Percentiles rank a stretch among this genome's conserved stretches.
These are phyloP conservation scores for Blastobotrys ciferrii DNA, from an alignment of 1,139 yeast genomes.

Conservation along the genomic window DNA sequence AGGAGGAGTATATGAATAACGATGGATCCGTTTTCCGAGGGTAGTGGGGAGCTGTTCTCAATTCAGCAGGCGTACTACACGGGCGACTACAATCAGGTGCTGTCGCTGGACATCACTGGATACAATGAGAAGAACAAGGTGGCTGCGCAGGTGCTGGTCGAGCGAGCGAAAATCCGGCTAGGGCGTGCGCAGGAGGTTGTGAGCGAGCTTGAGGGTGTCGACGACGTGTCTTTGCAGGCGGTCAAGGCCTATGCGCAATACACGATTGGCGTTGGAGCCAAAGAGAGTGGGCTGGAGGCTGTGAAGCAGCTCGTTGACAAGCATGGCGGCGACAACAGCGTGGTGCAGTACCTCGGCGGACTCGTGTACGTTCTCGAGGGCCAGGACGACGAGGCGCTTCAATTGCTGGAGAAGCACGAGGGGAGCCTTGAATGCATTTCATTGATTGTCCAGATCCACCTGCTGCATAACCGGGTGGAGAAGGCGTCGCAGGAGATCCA, in stretches of 20 bases:
- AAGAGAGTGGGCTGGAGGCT: slow-evolving; percentile 14
- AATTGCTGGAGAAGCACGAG: slow-evolving; percentile 32
- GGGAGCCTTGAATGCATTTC: slow-evolving; percentile 39
- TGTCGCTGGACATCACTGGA: slow-evolving; percentile 29
- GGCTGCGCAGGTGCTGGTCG: slow-evolving; percentile 35
- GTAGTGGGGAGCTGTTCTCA: slow-evolving; percentile 35
- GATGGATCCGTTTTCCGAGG: slow-evolving; percentile 35
- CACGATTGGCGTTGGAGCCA: slow-evolving; percentile 19
- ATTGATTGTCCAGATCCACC: slow-evolving; percentile 38
- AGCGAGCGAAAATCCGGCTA: slow-evolving; percentile 38
- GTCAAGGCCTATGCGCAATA: slow-evolving; percentile 28
- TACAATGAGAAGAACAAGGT: slow-evolving; percentile 26
- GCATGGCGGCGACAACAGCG: slow-evolving; percentile 21
- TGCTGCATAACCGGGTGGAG: slow-evolving; percentile 35
- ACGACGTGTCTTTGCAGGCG: slow-evolving; percentile 26
- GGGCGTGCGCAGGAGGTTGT: slow-evolving; percentile 37
- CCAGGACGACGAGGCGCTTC: slow-evolving; percentile 36
- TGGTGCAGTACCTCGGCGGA: slow-evolving; percentile 38
- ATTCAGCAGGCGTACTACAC: slow-evolving; percentile 42
- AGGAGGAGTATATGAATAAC: slow-evolving; percentile 4
- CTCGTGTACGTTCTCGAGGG: slow-evolving; percentile 34
- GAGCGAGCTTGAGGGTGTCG: slow-evolving; percentile 24
- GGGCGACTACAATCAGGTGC: slow-evolving; percentile 39
- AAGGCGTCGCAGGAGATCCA: slow-evolving; percentile 37
- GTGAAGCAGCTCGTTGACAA: slow-evolving; percentile 28